These are phyloP conservation scores for Parathielavia appendiculata DNA, from an alignment of 495 filamentous ascomycete species.

Conservation along the genomic window DNA sequence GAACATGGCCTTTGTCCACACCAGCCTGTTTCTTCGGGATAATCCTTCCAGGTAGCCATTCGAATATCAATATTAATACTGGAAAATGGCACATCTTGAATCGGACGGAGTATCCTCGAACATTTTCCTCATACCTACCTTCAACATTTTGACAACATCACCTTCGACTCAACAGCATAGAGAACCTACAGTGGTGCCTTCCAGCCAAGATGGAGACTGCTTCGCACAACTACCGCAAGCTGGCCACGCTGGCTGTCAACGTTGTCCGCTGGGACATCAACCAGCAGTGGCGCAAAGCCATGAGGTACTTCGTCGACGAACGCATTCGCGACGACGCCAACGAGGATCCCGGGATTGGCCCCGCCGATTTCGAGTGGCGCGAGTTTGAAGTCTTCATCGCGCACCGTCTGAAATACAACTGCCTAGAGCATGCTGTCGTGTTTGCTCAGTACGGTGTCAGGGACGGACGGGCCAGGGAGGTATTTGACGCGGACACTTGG, in stretches of 20 bases:
- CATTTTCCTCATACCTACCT: not conserved
- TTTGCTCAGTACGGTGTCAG: not conserved
- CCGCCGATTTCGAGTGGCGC: not conserved
- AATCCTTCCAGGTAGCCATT: too few species aligned
- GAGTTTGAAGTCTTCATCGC: not conserved
- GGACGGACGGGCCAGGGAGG: not conserved
- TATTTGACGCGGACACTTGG: not conserved
- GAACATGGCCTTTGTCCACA: too few species aligned
- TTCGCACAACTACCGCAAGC: not conserved
- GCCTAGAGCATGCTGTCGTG: not conserved
- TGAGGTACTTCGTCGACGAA: not conserved
- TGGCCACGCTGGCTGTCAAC: constrained; percentile 2
- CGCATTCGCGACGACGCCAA: not conserved
- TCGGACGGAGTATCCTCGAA: too few species aligned
- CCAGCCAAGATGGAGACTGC: not conserved
- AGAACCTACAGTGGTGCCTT: not conserved
- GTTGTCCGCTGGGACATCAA: constrained; percentile 1
- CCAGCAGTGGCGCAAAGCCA: not conserved
- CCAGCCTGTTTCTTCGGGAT: too few species aligned
- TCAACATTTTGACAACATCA: not conserved
- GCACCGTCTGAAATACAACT: not conserved
- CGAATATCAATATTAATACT: not conserved
- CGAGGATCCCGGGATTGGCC: not conserved
- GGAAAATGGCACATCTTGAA: too few species aligned
- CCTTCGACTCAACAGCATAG: not conserved